phyloP scores from a whole-genome alignment of 2,329 filamentous ascomycete species.

The Talaromyces sp. region DNA sequence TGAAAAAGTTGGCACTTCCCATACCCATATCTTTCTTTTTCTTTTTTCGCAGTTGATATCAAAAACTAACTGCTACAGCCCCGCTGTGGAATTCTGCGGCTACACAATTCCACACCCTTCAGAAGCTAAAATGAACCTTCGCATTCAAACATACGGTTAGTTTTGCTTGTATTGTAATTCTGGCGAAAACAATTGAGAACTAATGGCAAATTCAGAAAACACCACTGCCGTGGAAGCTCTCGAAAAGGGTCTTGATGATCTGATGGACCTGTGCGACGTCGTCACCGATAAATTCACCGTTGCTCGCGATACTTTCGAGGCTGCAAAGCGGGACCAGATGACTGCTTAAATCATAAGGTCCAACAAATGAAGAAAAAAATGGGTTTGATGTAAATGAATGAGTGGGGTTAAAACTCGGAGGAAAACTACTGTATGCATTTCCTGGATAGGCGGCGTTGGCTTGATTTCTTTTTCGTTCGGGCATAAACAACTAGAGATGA shows the following conservation, averaged over 20 bases:
- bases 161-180: background rate
- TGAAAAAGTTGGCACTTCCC: constrained; percentile 81
- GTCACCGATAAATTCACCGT: constrained; percentile 82
- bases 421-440: background rate
- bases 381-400: background rate
- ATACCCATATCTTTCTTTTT: too few relatives aligned
- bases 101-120: constrained; percentile 97
- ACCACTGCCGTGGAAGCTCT: constrained; percentile 78
- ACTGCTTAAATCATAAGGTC: constrained; percentile 17
- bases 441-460: constrained; percentile 1
- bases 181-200: background rate
- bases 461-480: constrained; percentile 16
- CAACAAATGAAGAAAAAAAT: background rate
- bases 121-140: constrained; percentile 91
- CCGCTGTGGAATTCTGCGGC: constrained; percentile 94
- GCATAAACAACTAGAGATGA: background rate
- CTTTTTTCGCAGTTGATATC: background rate
- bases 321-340: constrained; percentile 29
- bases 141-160: constrained; percentile 92
- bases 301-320: constrained; percentile 58
- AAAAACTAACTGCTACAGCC: constrained; percentile 48
- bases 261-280: constrained; percentile 89
- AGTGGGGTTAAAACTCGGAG: background rate
- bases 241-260: constrained; percentile 80
- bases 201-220: constrained; percentile 47